Conservation (phyloP, 352 stramenopile genomes). For the Pythium chondricola region DNA sequence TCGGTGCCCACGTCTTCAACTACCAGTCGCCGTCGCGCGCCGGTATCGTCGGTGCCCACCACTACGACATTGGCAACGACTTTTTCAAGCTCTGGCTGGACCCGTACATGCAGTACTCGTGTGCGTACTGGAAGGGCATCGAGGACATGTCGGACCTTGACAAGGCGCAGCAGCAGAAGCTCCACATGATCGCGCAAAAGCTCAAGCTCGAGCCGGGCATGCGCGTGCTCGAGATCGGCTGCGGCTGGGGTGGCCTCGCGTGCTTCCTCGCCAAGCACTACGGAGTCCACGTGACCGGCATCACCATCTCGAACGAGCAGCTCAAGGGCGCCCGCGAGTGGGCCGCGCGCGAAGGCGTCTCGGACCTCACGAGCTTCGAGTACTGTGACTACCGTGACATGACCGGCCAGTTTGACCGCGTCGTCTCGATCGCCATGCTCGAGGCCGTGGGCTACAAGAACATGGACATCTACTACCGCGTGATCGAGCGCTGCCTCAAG, state of each 20-base stretch:
- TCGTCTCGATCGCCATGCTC: constrained; percentile 87
- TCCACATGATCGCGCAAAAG: constrained; percentile 84
- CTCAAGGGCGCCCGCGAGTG: constrained; percentile 81
- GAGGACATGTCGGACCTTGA: constrained; percentile 68
- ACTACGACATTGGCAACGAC: constrained; percentile 86
- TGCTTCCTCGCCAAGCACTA: constrained; percentile 87
- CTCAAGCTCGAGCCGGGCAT: constrained; percentile 82
- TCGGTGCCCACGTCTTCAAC: constrained; percentile 80
- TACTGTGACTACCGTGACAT: constrained; percentile 90
- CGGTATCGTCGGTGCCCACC: constrained; percentile 76
- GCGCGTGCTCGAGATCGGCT: constrained; percentile 86
- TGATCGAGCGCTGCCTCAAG: constrained; percentile 81
- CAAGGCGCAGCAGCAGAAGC: constrained; percentile 80
- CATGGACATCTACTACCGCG: constrained; percentile 79
- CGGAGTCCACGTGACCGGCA: constrained; percentile 81
- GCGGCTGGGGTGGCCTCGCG: constrained; percentile 83
- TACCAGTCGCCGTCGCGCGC: constrained; percentile 81
- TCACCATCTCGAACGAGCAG: constrained; percentile 89
- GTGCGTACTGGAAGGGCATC: constrained; percentile 79
- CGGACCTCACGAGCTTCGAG: constrained; percentile 83
- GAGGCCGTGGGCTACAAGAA: constrained; percentile 89
- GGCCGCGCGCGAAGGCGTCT: constrained; percentile 70
- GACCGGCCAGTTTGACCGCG: constrained; percentile 80
- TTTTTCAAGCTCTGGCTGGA: constrained; percentile 88
- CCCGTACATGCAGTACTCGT: constrained; percentile 86